Conservation (phyloP, 768 basidiomycete genomes). For the Tylopilus felleus region DNA sequence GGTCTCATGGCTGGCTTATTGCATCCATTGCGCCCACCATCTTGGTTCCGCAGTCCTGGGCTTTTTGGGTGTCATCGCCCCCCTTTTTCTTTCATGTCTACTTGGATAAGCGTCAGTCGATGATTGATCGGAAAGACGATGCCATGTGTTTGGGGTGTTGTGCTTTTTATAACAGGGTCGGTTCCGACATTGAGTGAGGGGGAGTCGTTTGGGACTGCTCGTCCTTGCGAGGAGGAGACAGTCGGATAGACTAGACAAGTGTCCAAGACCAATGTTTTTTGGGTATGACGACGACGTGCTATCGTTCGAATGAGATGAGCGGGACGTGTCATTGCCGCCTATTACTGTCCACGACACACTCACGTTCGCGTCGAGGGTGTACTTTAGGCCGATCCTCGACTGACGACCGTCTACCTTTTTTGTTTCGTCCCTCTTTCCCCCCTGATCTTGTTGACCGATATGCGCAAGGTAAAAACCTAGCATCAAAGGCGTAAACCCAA, state of each 20-base stretch:
- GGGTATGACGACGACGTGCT: neutral
- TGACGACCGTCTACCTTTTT: neutral
- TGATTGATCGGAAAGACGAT: conserved; percentile 4
- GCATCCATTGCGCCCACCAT: neutral
- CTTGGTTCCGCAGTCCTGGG: neutral
- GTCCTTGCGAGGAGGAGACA: neutral
- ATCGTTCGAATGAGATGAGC: neutral
- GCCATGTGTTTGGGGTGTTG: conserved; percentile 5
- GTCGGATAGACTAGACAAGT: neutral
- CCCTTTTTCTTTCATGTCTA: neutral
- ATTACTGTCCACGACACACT: neutral
- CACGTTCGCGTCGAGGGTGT: neutral
- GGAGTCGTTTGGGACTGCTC: neutral
- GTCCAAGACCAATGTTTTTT: neutral
- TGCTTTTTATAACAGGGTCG: neutral
- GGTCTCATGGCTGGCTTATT: neutral
- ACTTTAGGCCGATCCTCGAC: neutral
- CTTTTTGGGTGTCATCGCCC: neutral
- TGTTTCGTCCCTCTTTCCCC: neutral
- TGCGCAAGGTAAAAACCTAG: neutral
- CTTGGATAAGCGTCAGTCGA: conserved; percentile 1
- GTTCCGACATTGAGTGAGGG: neutral
- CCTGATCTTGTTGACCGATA: neutral
- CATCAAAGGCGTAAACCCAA: neutral
- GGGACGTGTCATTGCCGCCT: neutral